A percentile compares a stretch with the other conserved stretches of the same genome.
These are phyloP conservation scores for Xerocomellus dryophilus DNA, from an alignment of 768 basidiomycete species.

Conservation along the genomic window DNA sequence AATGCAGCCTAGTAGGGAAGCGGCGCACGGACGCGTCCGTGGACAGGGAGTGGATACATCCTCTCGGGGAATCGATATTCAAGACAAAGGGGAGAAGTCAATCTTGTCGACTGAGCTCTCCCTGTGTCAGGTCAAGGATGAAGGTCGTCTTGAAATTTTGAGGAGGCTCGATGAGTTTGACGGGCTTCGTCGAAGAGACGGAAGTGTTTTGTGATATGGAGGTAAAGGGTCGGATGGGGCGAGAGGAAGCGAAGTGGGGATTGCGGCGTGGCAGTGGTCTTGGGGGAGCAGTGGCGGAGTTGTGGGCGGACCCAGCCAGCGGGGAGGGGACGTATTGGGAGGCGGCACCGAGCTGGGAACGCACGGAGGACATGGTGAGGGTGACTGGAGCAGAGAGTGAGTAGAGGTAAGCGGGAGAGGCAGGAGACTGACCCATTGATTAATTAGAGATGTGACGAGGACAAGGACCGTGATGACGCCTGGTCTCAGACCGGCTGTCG, in stretches of 20 bases:
- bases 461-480: slow-evolving; percentile 30
- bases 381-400: slow-evolving; percentile 31
- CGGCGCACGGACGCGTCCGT: neutral
- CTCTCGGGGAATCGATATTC: neutral
- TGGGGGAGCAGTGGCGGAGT: slow-evolving; percentile 31
- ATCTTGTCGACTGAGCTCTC: slow-evolving; percentile 72
- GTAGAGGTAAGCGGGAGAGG: neutral
- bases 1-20: neutral
- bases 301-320: slow-evolving; percentile 45
- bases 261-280: slow-evolving; percentile 40
- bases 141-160: slow-evolving; percentile 67
- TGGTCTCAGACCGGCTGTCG: slow-evolving; percentile 29
- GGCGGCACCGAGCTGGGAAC: slow-evolving; percentile 23
- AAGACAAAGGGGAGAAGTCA: slow-evolving; percentile 21
- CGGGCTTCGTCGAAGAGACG: slow-evolving; percentile 41
- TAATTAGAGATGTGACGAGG: neutral
- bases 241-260: slow-evolving; percentile 64
- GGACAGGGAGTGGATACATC: neutral
- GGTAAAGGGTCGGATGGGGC: slow-evolving; percentile 75
- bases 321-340: slow-evolving; percentile 59
- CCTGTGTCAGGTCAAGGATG: slow-evolving; percentile 78
- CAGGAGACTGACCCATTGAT: slow-evolving; percentile 40
- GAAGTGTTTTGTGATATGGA: slow-evolving; percentile 40
- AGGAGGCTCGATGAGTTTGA: slow-evolving; percentile 80
- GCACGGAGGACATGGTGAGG: slow-evolving; percentile 41